These are phyloP conservation scores for Dryas integrifolia DNA, from an alignment of 331 rosid species.

Conservation along the genomic window DNA sequence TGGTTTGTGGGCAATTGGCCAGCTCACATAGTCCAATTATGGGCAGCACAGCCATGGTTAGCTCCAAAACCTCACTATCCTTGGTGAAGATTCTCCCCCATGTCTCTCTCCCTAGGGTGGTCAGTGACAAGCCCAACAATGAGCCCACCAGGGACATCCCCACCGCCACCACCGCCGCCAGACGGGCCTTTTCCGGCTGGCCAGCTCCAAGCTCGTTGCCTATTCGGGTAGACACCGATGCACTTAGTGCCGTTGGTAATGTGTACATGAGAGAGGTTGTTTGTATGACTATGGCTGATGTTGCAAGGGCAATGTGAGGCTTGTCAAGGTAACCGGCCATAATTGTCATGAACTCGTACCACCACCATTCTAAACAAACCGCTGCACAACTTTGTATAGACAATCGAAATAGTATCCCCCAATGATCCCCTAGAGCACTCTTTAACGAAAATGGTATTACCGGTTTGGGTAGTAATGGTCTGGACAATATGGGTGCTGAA, in stretches of 20 bases:
- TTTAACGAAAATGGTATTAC: neutral
- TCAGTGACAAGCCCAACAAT: constrained; percentile 20
- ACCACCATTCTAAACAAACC: constrained; percentile 96
- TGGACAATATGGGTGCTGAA: neutral
- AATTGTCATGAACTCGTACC: constrained; percentile 93
- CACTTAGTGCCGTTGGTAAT: constrained; percentile 28
- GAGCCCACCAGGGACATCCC: constrained; percentile 23
- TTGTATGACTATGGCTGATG: constrained; percentile 41
- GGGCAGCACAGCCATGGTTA: constrained; percentile 27
- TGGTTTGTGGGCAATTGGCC: constrained; percentile 39
- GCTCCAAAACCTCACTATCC: constrained; percentile 30
- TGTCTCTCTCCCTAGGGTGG: constrained; percentile 28
- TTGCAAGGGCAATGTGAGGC: constrained; percentile 41
- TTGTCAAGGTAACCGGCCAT: constrained; percentile 70
- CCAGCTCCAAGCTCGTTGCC: constrained; percentile 41
- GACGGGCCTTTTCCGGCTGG: constrained; percentile 23
- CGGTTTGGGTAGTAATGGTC: constrained; percentile 19
- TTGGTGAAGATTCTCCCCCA: constrained; percentile 35
- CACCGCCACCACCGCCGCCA: constrained; percentile 21
- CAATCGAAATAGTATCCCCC: constrained; percentile 53
- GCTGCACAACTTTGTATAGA: constrained; percentile 69
- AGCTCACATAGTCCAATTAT: constrained; percentile 37
- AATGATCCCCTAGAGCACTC: constrained; percentile 35
- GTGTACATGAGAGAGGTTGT: constrained; percentile 41
- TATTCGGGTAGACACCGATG: constrained; percentile 30